phyloP scores from a whole-genome alignment of 345 rosid species.

The Cardiospermum halicacabum region DNA sequence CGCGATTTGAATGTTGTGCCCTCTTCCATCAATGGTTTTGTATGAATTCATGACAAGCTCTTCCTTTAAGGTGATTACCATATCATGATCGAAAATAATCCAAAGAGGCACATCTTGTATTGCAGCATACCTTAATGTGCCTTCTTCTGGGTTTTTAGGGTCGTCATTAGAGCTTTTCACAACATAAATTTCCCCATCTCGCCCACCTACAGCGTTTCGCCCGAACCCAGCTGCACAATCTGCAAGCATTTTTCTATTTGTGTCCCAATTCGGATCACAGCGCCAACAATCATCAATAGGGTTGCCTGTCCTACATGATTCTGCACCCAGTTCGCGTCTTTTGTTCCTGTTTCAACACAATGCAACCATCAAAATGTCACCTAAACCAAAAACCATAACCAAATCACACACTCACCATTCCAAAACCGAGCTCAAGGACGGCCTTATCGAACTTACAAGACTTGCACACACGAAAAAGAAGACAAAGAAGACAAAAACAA shows the following conservation, averaged over 20 bases:
- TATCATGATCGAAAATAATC: conserved; percentile 58
- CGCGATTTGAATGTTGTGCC: conserved; percentile 45
- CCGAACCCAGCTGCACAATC: conserved; percentile 69
- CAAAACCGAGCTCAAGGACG: conserved; percentile 13
- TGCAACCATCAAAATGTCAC: not conserved
- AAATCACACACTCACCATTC: conserved; percentile 18
- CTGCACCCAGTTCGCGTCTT: conserved; percentile 25
- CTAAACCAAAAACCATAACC: not conserved
- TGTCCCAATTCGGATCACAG: conserved; percentile 53
- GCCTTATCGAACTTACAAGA: not conserved
- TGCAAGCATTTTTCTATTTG: conserved; percentile 48
- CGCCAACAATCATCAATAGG: conserved; percentile 72
- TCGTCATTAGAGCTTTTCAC: conserved; percentile 37
- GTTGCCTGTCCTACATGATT: conserved; percentile 40
- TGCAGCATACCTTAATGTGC: conserved; percentile 54
- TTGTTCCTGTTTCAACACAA: conserved; percentile 10
- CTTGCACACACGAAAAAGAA: conserved; percentile 6
- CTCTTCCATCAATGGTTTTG: conserved; percentile 74
- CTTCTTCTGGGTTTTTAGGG: conserved; percentile 35
- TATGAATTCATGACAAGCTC: conserved; percentile 46
- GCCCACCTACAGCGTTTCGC: conserved; percentile 55
- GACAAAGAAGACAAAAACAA: conserved; percentile 19
- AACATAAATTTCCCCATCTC: conserved; percentile 44
- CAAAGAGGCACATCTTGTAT: conserved; percentile 55
- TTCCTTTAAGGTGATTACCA: conserved; percentile 49